phyloP scores from a whole-genome alignment of 768 basidiomycete genomes.

The Boletus huronensis region DNA sequence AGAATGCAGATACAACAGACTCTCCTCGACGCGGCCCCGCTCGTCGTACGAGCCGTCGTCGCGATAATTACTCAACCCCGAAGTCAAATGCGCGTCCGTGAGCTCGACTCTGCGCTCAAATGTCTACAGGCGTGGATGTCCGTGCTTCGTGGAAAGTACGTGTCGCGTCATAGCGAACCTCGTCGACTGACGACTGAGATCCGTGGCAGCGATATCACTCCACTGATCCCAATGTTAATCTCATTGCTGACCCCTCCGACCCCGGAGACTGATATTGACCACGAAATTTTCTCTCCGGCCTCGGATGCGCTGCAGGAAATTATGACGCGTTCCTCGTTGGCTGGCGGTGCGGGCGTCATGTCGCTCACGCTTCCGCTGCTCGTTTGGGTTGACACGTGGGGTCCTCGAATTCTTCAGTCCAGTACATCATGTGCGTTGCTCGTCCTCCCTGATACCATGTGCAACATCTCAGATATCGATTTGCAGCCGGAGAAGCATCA shows the following conservation, averaged over 20 bases:
- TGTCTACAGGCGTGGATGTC: conserved; percentile 85
- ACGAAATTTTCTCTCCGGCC: conserved; percentile 56
- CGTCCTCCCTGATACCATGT: background rate
- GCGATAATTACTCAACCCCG: conserved; percentile 47
- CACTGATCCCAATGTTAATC: conserved; percentile 64
- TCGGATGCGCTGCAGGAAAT: conserved; percentile 77
- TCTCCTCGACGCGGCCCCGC: conserved; percentile 61
- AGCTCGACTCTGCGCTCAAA: conserved; percentile 68
- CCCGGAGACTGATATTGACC: conserved; percentile 37
- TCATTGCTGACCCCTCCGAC: conserved; percentile 36
- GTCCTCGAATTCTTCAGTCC: conserved; percentile 42
- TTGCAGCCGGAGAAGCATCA: conserved; percentile 34
- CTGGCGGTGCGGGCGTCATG: conserved; percentile 63
- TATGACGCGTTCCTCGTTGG: conserved; percentile 67
- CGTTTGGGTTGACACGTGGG: conserved; percentile 66
- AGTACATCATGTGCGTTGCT: conserved; percentile 34
- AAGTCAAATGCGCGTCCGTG: conserved; percentile 30
- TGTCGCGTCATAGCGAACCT: background rate
- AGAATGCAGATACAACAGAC: conserved; percentile 66
- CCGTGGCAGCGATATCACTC: conserved; percentile 57
- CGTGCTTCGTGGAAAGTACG: conserved; percentile 64
- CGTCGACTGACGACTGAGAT: background rate
- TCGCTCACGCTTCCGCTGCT: conserved; percentile 83
- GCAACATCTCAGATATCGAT: background rate
- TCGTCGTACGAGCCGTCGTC: conserved; percentile 68